Conservation (phyloP, 1,139 yeast genomes). For the Meyerozyma smithsonii region DNA sequence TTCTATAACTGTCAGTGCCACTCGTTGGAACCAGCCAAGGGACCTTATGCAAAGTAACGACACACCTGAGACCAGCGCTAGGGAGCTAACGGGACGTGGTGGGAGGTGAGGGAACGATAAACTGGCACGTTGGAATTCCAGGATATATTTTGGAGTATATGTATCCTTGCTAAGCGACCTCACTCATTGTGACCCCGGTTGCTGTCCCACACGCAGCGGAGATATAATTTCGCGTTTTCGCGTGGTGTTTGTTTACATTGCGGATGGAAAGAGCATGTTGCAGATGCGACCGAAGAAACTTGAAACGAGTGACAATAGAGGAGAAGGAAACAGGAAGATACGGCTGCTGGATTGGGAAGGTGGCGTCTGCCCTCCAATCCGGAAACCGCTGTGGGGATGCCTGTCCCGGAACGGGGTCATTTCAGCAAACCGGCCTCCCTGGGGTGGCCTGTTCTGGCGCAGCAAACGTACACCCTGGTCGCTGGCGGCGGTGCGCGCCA, state of each 20-base stretch:
- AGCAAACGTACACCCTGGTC: too few relatives aligned
- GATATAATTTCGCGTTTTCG: conserved; percentile 2
- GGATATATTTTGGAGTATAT: not conserved
- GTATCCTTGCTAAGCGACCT: not conserved
- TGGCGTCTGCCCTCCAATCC: not conserved
- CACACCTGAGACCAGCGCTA: not conserved
- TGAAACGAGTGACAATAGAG: conserved; percentile 1
- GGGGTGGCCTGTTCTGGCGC: too few relatives aligned
- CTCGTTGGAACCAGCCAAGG: not conserved
- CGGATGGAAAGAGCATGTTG: not conserved
- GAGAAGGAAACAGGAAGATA: not conserved
- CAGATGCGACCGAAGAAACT: conserved; percentile 2
- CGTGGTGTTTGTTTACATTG: not conserved
- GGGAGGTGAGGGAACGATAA: not conserved
- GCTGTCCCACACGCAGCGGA: conserved; percentile 1
- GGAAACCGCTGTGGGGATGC: not conserved
- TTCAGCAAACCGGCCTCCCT: too few relatives aligned
- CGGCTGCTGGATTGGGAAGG: not conserved
- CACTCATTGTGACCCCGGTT: not conserved
- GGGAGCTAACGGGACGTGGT: not conserved
- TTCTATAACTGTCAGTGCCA: not conserved
- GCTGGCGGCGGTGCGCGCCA: too few relatives aligned
- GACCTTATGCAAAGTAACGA: not conserved
- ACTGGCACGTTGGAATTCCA: not conserved
- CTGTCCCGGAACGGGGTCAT: too few relatives aligned